Evolutionary conservation across 192 early-diverging fungal species (phyloP).

Genomic region (Rhizophlyctis rosea): DNA sequence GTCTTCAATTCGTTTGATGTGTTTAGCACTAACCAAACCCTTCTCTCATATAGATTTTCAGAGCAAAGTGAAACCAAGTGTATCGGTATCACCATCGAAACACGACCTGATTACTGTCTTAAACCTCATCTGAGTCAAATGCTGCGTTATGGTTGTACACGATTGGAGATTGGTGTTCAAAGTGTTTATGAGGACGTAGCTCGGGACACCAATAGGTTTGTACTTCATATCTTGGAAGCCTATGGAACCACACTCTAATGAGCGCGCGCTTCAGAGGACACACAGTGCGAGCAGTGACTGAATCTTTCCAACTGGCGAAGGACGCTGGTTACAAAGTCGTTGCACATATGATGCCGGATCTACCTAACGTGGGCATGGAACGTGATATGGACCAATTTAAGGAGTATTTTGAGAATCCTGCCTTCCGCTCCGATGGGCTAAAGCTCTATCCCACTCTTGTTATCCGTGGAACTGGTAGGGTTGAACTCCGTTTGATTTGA

Average conservation of each 20-base stretch:
- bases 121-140: constrained; percentile 97
- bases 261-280: constrained; percentile 89
- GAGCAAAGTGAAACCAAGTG: constrained; percentile 96
- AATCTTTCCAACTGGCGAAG: constrained; percentile 96
- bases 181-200: constrained; percentile 99
- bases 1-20: not conserved
- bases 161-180: constrained; percentile 97
- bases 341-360: constrained; percentile 99
- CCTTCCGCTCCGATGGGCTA: constrained; percentile 96
- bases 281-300: constrained; percentile 95
- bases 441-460: constrained; percentile 99
- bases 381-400: constrained; percentile 99
- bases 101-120: constrained; percentile 95
- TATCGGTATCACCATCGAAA: constrained; percentile 99
- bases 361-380: constrained; percentile 99
- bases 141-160: constrained; percentile 97
- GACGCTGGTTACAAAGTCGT: constrained; percentile 99
- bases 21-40: not conserved
- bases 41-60: constrained; percentile 63
- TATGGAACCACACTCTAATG: no score
- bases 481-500: not conserved
- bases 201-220: constrained; percentile 91
- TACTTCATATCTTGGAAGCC: no score
- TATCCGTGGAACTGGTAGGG: constrained; percentile 88
- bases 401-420: constrained; percentile 93